Conservation (phyloP, 1,139 yeast species). For the Debaryomyces subglobosus region DNA sequence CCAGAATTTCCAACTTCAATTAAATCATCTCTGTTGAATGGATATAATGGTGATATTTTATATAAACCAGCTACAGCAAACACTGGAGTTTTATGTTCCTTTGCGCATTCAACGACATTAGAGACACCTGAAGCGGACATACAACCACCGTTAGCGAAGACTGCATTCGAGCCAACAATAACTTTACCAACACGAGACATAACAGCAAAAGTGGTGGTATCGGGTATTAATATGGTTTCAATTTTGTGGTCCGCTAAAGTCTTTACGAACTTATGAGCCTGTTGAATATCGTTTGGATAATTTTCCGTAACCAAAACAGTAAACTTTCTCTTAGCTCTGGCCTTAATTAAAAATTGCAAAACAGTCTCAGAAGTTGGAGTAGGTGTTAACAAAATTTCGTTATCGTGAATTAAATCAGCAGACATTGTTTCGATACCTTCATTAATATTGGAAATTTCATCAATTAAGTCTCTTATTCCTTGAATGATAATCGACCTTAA, state of each 20-base stretch:
- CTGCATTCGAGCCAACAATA: slow-evolving; percentile 86
- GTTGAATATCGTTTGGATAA: slow-evolving; percentile 80
- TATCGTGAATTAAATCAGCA: slow-evolving; percentile 91
- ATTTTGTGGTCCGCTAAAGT: slow-evolving; percentile 82
- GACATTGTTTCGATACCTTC: slow-evolving; percentile 92
- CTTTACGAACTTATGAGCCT: slow-evolving; percentile 79
- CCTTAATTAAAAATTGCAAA: slow-evolving; percentile 80
- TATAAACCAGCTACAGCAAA: slow-evolving; percentile 93
- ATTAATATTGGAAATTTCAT: slow-evolving; percentile 86
- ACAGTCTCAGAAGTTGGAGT: slow-evolving; percentile 94
- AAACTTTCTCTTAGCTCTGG: slow-evolving; percentile 86
- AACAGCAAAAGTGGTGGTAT: slow-evolving; percentile 88
- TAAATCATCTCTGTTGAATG: slow-evolving; percentile 84
- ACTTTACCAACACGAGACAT: slow-evolving; percentile 99
- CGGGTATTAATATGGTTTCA: slow-evolving; percentile 90
- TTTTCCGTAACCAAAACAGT: slow-evolving; percentile 92
- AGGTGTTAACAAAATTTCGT: slow-evolving; percentile 88
- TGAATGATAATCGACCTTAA: slow-evolving; percentile 88
- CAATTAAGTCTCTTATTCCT: slow-evolving; percentile 90
- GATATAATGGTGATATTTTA: slow-evolving; percentile 91
- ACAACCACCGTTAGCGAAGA: slow-evolving; percentile 95
- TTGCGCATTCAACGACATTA: slow-evolving; percentile 93
- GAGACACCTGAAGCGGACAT: slow-evolving; percentile 90
- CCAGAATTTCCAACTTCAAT: slow-evolving; percentile 95
- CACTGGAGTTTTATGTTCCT: slow-evolving; percentile 92